Conservation (phyloP, 1,284 basidiomycete genomes). For the Filobasidium uniguttulatum region DNA sequence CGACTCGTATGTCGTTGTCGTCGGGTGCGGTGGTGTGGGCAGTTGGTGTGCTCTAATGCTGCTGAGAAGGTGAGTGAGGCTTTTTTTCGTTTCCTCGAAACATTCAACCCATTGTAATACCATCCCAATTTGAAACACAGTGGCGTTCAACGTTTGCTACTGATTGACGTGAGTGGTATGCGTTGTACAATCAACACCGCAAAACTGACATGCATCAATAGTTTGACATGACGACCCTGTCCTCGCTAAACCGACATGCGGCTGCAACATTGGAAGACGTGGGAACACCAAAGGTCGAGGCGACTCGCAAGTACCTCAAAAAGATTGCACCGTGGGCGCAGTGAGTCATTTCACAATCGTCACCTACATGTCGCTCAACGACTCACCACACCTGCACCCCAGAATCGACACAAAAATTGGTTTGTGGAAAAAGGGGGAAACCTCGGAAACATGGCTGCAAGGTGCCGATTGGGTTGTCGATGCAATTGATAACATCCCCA, state of each 20-base stretch:
- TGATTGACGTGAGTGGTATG: constrained; percentile 35
- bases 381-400: constrained; percentile 44
- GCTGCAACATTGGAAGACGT: constrained; percentile 84
- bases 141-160: constrained; percentile 36
- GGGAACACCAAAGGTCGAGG: constrained; percentile 82
- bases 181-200: too few species aligned
- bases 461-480: constrained; percentile 86
- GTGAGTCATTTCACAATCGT: constrained; percentile 18
- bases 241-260: constrained; percentile 85
- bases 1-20: constrained; percentile 60
- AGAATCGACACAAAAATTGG: constrained; percentile 70
- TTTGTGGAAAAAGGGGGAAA: constrained; percentile 62
- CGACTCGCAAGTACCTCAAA: constrained; percentile 56
- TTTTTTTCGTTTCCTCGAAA: too few species aligned
- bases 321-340: constrained; percentile 50
- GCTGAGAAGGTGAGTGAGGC: constrained; percentile 41
- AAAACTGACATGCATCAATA: constrained; percentile 38
- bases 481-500: constrained; percentile 92
- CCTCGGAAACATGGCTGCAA: constrained; percentile 52
- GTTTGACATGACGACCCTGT: constrained; percentile 87
- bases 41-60: constrained; percentile 94
- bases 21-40: constrained; percentile 93
- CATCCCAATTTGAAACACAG: constrained; percentile 16
- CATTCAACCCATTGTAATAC: neutral
- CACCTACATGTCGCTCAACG: too few species aligned